Base-by-base conservation (phyloP, 306 rosid genomes). In the Astragalus glycyphyllos region DNA sequence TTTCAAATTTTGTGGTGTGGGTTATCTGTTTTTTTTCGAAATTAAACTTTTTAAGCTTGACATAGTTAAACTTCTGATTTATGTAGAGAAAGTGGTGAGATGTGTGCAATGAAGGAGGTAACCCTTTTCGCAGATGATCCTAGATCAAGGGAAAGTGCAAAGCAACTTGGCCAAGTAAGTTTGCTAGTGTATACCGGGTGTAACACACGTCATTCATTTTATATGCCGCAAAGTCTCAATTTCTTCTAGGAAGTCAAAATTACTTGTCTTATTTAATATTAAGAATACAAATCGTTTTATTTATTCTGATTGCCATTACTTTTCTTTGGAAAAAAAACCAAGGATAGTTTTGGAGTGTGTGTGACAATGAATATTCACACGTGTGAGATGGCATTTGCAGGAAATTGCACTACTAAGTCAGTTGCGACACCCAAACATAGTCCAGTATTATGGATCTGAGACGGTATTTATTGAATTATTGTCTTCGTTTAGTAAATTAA, bases 51-150 rank as follows among this genome's bases (percentile, higher is more conserved):
- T 51, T 48, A 35, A 74, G 73, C 23, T 73, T 86, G 57, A 77
- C 79, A 72, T 74, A 32, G 9, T 77, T 75, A 38, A 40, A 41
- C 40, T 80, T 84, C 56, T 74, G 56, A 71, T 61, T 62, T 74
- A 53, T 92, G 90, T 92, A 92, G 98, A 57, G 97, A 90, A 82
- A 90, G 81, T 62, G 98, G 98, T 26, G 98, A 90, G 78, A 88
- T 92, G 98, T 92, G 98, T 79, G 98, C 98, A 59, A 92, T 92
- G 98, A 92, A 92, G 86, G 98, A 92, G 87, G 98, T 92, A 44
- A 86, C 89, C 40, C 83, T 92, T 74, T 86, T 88, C 74, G 81
- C 96, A 17, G 98, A 90, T 65, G 97, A 90, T 80, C 84, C 90
- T 42, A 92, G 87, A 83, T 90, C 96, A 12, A 90, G 80, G 85